Percentiles rank a stretch among this genome's conserved stretches.
phyloP scores from a whole-genome alignment of 148 eudicot species.

The Fagopyrum esculentum region DNA sequence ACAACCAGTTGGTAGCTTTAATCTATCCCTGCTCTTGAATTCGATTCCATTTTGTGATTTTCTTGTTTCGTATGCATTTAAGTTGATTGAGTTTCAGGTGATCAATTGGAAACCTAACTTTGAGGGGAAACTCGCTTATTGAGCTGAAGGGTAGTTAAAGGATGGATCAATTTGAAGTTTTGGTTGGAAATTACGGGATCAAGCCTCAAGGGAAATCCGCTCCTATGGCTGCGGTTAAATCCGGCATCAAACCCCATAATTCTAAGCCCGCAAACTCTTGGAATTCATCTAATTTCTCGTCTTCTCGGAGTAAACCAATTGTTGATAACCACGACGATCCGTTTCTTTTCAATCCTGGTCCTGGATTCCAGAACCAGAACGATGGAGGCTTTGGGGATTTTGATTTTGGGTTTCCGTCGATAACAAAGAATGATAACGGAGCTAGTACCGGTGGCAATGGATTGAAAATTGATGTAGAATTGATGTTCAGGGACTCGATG shows the following conservation, averaged over 20 bases:
- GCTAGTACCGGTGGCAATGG: conserved; percentile 20
- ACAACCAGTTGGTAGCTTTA: conserved; percentile 1
- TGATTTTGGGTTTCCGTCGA: conserved; percentile 34
- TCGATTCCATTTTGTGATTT: neutral
- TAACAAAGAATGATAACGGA: conserved; percentile 12
- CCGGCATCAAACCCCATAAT: conserved; percentile 15
- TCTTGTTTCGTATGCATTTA: neutral
- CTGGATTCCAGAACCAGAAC: conserved; percentile 20
- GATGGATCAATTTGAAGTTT: conserved; percentile 85
- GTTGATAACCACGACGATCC: conserved; percentile 34
- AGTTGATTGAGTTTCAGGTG: neutral
- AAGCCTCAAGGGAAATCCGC: conserved; percentile 58
- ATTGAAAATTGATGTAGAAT: conserved; percentile 36
- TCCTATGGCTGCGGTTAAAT: conserved; percentile 64
- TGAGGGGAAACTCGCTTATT: neutral
- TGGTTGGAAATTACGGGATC: conserved; percentile 74
- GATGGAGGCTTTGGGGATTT: conserved; percentile 26
- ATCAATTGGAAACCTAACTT: neutral
- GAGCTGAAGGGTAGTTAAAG: neutral
- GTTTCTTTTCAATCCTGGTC: conserved; percentile 27
- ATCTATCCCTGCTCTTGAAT: conserved; percentile 6
- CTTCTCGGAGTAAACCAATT: conserved; percentile 27
- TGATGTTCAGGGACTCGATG: conserved; percentile 28
- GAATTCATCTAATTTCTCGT: conserved; percentile 10
- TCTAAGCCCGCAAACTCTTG: conserved; percentile 13